Evolutionary conservation across 192 early-diverging fungal species (phyloP), one percentile per base, ranked within the genome.

Genomic region (Coemansia sp.): DNA sequence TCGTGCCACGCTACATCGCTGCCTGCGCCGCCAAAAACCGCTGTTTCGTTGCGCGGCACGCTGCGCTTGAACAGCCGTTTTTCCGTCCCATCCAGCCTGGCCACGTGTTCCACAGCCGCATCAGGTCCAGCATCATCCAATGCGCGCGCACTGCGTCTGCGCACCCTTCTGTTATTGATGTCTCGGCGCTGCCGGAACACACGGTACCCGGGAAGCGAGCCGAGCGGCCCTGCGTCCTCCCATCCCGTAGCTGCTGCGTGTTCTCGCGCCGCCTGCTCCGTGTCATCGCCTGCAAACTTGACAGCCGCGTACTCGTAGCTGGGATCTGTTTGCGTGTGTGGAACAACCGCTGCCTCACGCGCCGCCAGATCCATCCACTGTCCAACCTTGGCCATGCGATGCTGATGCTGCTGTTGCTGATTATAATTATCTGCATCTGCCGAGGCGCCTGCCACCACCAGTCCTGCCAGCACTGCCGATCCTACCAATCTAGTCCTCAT

Each of bases 181-280:
- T 23, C 38, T 53, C 70, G 74, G 26, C 9, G 37, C 15, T 62
- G 40, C 16, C 79, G 42, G 64, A 82, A 77, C 65, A 82, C 79
- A 16, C 74, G 68, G 69, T 82, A 82, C 63, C 56, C 48, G 0
- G 75, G 64, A 61, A 82, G 61, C 16, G 71, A 50, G 15, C 79
- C 79, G 38, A 82, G 45, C n/a, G 41, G 71, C 0, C 79, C 79
- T 0, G 76, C 75, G 39, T 74, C 40, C 44, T 82, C 75, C 79
- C 71, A 76, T 4, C 75, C 75, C 11, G 71, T 70, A 45, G 45
- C 42, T 12, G 13, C 39, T 11, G 79, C 70, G 52, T 76, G 77
- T 42, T 43, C 19, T 21, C 18, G 43, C 11, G 79, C 79, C 16
- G 66, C n/a, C 18, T n/a, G 15, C 39, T 81, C 78, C 9, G 70